phyloP scores from a whole-genome alignment of 31 red algal species.

The Porphyra umbilicalis region DNA sequence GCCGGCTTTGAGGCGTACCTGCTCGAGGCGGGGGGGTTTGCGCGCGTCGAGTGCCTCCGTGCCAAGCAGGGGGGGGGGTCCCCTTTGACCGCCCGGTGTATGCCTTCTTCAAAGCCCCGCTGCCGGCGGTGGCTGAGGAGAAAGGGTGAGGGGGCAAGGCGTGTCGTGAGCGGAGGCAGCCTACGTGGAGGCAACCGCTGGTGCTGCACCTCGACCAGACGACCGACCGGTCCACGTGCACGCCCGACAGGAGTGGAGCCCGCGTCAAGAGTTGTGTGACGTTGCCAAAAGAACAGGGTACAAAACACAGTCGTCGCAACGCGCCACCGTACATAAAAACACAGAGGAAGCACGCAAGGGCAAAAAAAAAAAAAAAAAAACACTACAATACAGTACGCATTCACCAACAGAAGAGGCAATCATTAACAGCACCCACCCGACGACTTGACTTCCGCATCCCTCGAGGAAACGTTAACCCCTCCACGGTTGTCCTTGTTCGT shows the following conservation, averaged over 20 bases:
- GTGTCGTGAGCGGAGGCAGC: too few species aligned
- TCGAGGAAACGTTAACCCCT: slow-evolving; percentile 63
- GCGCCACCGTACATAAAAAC: too few species aligned
- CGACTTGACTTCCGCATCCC: slow-evolving; percentile 58
- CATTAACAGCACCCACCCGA: slow-evolving; percentile 65
- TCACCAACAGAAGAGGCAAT: too few species aligned
- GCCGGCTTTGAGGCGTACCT: neutral
- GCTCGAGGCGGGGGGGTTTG: neutral
- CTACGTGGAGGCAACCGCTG: too few species aligned
- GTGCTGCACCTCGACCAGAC: too few species aligned
- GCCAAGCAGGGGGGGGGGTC: neutral
- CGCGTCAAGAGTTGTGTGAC: too few species aligned
- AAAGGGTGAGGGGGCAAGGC: neutral
- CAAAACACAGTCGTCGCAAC: too few species aligned
- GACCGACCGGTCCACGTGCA: too few species aligned
- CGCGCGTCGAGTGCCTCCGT: neutral
- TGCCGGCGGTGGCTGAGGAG: neutral
- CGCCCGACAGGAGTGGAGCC: too few species aligned
- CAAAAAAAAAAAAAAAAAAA: neutral
- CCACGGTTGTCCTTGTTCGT: slow-evolving; percentile 42
- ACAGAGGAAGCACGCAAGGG: too few species aligned
- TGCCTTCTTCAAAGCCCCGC: neutral
- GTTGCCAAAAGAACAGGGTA: too few species aligned
- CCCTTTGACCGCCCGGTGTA: neutral
- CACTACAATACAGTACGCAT: too few species aligned